These are phyloP conservation scores for Cryptosporidium parvum DNA, from an alignment of 169 alveolate species.

Conservation along the genomic window DNA sequence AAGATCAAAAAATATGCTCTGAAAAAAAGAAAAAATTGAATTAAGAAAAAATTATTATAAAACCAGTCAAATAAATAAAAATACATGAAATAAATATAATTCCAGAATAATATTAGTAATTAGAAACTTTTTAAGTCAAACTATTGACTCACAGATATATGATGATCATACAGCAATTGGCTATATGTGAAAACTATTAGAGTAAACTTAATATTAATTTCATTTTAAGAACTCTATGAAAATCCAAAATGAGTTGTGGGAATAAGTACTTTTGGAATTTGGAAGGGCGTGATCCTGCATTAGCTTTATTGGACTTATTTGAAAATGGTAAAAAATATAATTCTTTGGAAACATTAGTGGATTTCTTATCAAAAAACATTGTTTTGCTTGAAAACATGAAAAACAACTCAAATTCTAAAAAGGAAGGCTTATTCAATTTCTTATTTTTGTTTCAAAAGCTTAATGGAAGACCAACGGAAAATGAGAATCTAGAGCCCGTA, in stretches of 20 bases:
- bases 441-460: slow-evolving; percentile 26
- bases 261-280: slow-evolving; percentile 18
- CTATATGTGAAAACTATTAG: slow-evolving; percentile 6
- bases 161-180: neutral
- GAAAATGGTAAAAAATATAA: neutral
- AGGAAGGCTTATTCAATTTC: slow-evolving; percentile 23
- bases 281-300: slow-evolving; percentile 10
- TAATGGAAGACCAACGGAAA: neutral
- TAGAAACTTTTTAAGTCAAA: neutral
- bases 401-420: neutral
- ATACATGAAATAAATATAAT: neutral
- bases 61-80: neutral
- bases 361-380: slow-evolving; percentile 34
- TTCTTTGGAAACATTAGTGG: slow-evolving; percentile 37
- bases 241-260: neutral
- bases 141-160: neutral
- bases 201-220: slow-evolving; percentile 2
- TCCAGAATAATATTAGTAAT: neutral
- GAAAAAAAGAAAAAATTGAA: neutral
- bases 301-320: slow-evolving; percentile 7
- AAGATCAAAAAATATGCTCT: slow-evolving; percentile 16
- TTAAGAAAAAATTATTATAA: neutral
- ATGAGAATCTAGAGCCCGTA: neutral
- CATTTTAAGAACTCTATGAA: neutral
- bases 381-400: neutral